Evolutionary conservation across 2,329 filamentous ascomycete species (phyloP).

Genomic region (Trichoderma arundinaceum): DNA sequence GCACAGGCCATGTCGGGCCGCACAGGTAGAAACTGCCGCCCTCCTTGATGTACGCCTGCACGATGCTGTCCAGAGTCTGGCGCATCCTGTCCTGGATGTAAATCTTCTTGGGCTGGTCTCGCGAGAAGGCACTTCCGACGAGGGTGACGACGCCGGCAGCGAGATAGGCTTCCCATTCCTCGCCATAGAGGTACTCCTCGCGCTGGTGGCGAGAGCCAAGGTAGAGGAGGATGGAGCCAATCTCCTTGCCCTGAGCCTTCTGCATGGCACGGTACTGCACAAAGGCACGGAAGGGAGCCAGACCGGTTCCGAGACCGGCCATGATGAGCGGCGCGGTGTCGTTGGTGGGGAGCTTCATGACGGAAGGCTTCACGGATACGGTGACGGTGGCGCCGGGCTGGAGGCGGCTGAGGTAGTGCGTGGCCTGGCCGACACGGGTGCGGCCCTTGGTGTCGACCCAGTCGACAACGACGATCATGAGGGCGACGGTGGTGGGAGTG

Average conservation of each 20-base stretch:
- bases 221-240: slow-evolving; percentile 91
- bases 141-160: slow-evolving; percentile 94
- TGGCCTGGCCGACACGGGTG: slow-evolving; percentile 90
- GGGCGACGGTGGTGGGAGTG: slow-evolving; percentile 82
- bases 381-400: slow-evolving; percentile 79
- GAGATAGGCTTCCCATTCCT: slow-evolving; percentile 98
- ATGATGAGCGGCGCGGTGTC: slow-evolving; percentile 95
- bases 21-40: slow-evolving; percentile 96
- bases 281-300: slow-evolving; percentile 98
- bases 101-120: slow-evolving; percentile 97
- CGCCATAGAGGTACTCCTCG: slow-evolving; percentile 97
- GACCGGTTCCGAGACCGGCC: slow-evolving; percentile 96
- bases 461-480: slow-evolving; percentile 97
- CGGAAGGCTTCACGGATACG: slow-evolving; percentile 94
- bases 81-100: slow-evolving; percentile 99
- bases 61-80: slow-evolving; percentile 80
- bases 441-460: slow-evolving; percentile 91
- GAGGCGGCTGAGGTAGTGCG: slow-evolving; percentile 82
- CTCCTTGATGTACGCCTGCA: slow-evolving; percentile 83
- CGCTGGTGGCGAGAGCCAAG: slow-evolving; percentile 96
- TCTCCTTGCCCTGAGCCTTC: slow-evolving; percentile 94
- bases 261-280: slow-evolving; percentile 98
- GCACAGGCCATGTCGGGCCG: slow-evolving; percentile 97
- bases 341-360: slow-evolving; percentile 95
- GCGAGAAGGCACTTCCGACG: slow-evolving; percentile 90